Evolutionary conservation across 2,329 filamentous ascomycete genomes (phyloP), one percentile per base, ranked within the genome.

Genomic region (Pezicula radicicola): DNA sequence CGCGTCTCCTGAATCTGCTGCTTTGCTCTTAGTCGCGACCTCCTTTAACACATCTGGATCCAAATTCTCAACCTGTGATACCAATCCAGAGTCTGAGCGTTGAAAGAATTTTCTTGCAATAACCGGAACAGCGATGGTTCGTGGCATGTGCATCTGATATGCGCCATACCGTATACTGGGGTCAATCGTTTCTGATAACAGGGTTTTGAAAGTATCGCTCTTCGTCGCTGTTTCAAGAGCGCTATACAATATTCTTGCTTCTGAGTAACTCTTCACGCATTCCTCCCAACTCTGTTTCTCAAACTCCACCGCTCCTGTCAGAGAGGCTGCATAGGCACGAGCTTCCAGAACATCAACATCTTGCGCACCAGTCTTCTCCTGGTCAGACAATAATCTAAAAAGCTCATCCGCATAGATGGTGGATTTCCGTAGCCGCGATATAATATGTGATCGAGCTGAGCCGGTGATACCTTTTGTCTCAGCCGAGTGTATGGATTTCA

Each of bases 101-200:
- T 89, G 87, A 61, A 97, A 96, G 55, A 86, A 85, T 59, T 88
- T 86, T 60, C 85, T 85, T 2, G 90, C 88, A 57, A 97, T 88
- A 7, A 84, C 81, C 0, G 87, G 80, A 46, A 96, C 86, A 3
- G 92, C 86, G 49, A 91, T 82, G 2, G 91, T 96, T 41, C 94
- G 85, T 0, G 93, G 89, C 30, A 96, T 82, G 67, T 93, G 88
- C 67, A 91, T 80, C 70, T 96, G 91, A 68, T 97, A 97, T 16
- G 94, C 91, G 35, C 92, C 92, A 69, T 95, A 97, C 57, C 93
- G 87, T 63, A 99, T 89, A 56, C 91, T 96, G 2, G 92, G 92
- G 67, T 99, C 94, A 55, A 96, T 86, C 4, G 89, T 95, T 62
- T 89, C 86, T 45, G 87, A 84, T 52, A 99, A 75, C 21, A 97